A percentile compares a stretch with the other conserved stretches of the same genome.
Conservation (phyloP, 306 rosid species). For the Prinsepia uniflora region DNA sequence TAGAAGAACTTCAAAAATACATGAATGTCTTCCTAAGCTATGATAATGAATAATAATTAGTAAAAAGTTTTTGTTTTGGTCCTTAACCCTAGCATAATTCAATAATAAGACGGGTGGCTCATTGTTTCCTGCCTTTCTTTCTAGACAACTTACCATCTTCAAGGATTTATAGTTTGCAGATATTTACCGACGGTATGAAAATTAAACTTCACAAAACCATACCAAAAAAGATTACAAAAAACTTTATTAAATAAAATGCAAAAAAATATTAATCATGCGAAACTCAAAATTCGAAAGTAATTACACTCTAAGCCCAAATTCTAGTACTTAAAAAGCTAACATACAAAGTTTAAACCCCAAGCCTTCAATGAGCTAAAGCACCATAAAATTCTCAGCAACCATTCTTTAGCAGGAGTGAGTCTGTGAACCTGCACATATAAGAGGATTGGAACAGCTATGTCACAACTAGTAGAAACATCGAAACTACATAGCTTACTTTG, state of each 20-base stretch:
- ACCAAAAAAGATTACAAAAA: no score
- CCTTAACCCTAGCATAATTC: no score
- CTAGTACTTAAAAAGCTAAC: background rate
- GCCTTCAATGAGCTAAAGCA: background rate
- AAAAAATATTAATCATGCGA: no score
- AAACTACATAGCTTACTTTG: background rate
- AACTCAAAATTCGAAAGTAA: background rate
- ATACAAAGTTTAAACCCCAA: background rate
- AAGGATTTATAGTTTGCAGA: no score
- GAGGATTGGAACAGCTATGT: background rate
- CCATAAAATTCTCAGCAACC: no score
- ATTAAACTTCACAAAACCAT: no score
- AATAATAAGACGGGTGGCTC: no score
- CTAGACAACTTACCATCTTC: no score
- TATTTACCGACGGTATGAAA: no score
- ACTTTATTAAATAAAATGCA: no score
- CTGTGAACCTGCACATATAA: conserved; percentile 12
- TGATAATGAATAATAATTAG: background rate
- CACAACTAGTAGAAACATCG: background rate
- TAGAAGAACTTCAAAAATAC: background rate
- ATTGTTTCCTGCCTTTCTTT: no score
- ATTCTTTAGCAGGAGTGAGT: background rate
- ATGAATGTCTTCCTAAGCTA: background rate
- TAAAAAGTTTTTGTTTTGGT: no score
- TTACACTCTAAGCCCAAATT: background rate